Base-by-base conservation (phyloP, 139 green algal genomes). In the Tetradesmus lagerheimii region DNA sequence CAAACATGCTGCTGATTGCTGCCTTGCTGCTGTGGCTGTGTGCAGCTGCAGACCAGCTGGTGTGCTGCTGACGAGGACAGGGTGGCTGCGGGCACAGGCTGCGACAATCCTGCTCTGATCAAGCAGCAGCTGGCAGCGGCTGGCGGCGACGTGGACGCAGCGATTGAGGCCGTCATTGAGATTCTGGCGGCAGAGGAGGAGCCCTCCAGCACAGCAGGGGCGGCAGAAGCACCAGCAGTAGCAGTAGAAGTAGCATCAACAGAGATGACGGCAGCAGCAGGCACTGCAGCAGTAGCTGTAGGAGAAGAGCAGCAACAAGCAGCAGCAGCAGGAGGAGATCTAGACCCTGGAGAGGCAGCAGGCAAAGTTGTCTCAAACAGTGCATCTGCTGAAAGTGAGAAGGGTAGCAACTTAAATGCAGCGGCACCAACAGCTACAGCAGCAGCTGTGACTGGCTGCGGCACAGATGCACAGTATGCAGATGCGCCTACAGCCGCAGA, bases 161-260 rank as follows among this genome's bases (percentile, higher is more conserved):
- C 93, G 0, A 95, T 96, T 8, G 94, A 96, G 89, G 9, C 37
- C 20, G 80, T 96, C 25, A 95, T 96, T n/a, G 89, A 94, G 66
- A 71, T 76, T 39, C 43, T 94, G 83, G 92, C 45, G 35, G 64
- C n/a, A 64, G 45, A 90, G 39, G 47, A 39, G 14, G 39, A 57
- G 84, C 9, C 11, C 29, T 25, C 11, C 31, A 79, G 57, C 25
- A 74, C 66, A 87, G 87, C 87, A 87, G 78, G 29, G 85, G 50
- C 4, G 83, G 86, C 64, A 31, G 31, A 15, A 62, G 38, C 43
- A 62, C 34, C 67, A 89, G 57, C 31, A 85, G 78, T 64, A 88
- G 77, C 89, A 84, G 76, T 41, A 90, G 18, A 16, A 85, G 78
- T 62, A 84, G 62, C 89, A 84, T 39, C 57, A 90, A 3, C 27